Evolutionary conservation across 306 rosid genomes (phyloP).

Genomic region (Astragalus glycyphyllos): DNA sequence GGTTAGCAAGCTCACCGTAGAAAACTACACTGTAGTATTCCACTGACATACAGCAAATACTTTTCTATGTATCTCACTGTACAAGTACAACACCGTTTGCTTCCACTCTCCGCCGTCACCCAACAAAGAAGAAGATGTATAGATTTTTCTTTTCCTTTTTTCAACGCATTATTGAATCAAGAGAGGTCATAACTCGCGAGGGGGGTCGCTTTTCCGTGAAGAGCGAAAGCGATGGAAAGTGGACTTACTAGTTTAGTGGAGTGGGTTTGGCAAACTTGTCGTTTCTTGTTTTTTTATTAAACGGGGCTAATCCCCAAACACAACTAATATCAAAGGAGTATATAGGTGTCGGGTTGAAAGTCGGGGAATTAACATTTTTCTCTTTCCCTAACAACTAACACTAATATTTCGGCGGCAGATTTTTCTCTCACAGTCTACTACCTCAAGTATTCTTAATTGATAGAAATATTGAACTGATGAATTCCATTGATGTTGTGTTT

Average conservation of each 20-base stretch:
- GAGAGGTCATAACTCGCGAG: not conserved
- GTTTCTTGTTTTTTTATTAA: too few species aligned
- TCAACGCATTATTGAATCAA: constrained; percentile 6
- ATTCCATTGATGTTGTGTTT: too few species aligned
- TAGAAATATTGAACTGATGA: too few species aligned
- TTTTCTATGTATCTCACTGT: not conserved
- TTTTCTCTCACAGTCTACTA: too few species aligned
- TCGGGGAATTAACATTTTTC: too few species aligned
- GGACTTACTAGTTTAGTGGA: not conserved
- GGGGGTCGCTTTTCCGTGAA: constrained; percentile 29
- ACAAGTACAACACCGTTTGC: too few species aligned
- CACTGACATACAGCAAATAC: constrained; percentile 75
- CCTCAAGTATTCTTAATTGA: too few species aligned
- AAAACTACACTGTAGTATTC: constrained; percentile 60
- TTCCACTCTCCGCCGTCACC: not conserved
- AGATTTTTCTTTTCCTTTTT: not conserved
- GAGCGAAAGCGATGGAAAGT: constrained; percentile 9
- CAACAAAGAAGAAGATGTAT: constrained; percentile 29
- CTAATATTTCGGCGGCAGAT: too few species aligned
- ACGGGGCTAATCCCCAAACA: too few species aligned
- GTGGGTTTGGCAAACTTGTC: not conserved
- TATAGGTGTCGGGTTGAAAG: too few species aligned
- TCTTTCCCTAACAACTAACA: too few species aligned
- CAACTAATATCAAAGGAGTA: too few species aligned
- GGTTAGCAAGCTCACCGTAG: constrained; percentile 71